phyloP scores from a whole-genome alignment of 768 basidiomycete species.

The Hericium erinaceus region DNA sequence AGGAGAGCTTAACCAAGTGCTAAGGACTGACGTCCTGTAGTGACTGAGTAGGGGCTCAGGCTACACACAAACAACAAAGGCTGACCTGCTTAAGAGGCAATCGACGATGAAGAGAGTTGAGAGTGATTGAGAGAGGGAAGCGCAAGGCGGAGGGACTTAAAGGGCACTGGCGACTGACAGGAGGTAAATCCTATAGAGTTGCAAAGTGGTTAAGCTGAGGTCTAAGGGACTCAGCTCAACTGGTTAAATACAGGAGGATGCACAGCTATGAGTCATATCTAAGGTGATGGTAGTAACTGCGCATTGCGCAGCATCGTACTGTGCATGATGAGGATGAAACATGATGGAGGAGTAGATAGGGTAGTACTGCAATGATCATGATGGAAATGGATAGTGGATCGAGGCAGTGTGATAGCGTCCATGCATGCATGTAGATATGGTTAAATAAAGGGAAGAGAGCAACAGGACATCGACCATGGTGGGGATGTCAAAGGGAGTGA shows the following conservation, averaged over 20 bases:
- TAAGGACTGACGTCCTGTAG: no score
- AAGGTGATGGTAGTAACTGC: not conserved
- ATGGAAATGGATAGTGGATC: no score
- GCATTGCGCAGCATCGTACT: not conserved
- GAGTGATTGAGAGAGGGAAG: not conserved
- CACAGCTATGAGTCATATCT: slow-evolving; percentile 12
- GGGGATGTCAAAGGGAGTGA: no score
- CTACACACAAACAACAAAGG: not conserved
- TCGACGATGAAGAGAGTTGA: not conserved
- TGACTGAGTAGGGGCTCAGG: not conserved
- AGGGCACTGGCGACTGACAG: not conserved
- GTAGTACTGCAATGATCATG: no score
- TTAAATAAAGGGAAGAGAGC: not conserved
- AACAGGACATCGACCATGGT: not conserved
- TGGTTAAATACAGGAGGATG: slow-evolving; percentile 27
- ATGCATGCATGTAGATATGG: no score
- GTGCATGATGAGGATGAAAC: no score
- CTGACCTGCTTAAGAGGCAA: not conserved
- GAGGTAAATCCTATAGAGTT: not conserved
- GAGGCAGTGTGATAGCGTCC: no score
- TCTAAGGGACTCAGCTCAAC: slow-evolving; percentile 19
- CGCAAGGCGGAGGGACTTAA: not conserved
- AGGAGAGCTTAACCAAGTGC: no score
- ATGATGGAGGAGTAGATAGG: no score
- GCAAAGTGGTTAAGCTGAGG: slow-evolving; percentile 1